A percentile compares a stretch with the other conserved stretches of the same genome.
Conservation (phyloP, 148 eudicot species). For the Silene uniflora region DNA sequence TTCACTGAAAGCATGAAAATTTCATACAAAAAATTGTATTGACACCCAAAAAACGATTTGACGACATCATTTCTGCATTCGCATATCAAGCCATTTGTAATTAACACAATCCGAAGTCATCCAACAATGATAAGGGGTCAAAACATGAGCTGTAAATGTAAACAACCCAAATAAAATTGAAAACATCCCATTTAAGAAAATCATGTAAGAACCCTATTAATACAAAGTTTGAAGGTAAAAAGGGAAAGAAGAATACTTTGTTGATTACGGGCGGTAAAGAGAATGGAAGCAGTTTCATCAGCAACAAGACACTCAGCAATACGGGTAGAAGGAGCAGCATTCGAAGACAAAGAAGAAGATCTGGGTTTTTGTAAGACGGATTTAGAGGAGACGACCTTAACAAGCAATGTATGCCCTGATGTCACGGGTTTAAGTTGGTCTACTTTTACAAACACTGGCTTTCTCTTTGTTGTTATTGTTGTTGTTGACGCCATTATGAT, state of each 20-base stretch:
- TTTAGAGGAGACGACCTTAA: slow-evolving; percentile 37
- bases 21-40: not conserved
- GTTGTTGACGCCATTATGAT: slow-evolving; percentile 18
- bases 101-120: not conserved
- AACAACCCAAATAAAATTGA: not conserved
- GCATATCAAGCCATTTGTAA: not conserved
- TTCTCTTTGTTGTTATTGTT: slow-evolving; percentile 28
- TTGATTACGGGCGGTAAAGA: slow-evolving; percentile 43
- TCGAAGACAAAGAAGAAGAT: slow-evolving; percentile 21
- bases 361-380: slow-evolving; percentile 31
- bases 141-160: not conserved
- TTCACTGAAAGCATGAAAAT: no score
- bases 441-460: slow-evolving; percentile 40
- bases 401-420: slow-evolving; percentile 35
- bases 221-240: not conserved
- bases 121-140: not conserved
- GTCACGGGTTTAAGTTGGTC: slow-evolving; percentile 39
- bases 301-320: slow-evolving; percentile 44
- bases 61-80: not conserved
- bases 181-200: not conserved
- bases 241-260: slow-evolving; percentile 27
- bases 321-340: slow-evolving; percentile 26
- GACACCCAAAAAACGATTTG: no score
- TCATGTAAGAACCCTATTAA: not conserved
- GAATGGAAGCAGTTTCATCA: slow-evolving; percentile 37